Conservation (phyloP, 169 alveolate genomes). For the Theileria equi region DNA sequence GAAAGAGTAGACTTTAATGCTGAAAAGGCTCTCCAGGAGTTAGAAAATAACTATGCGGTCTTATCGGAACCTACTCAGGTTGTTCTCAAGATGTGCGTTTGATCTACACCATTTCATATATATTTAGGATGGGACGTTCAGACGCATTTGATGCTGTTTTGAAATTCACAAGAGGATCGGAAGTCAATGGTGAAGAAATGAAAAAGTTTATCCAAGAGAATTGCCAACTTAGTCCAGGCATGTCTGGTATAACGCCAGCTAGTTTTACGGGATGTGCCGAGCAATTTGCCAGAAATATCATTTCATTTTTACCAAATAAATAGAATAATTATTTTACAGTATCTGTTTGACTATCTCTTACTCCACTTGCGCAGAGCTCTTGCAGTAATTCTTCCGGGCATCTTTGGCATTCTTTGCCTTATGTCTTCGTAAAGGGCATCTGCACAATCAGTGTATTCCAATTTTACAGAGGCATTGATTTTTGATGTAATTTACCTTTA, state of each 20-base stretch:
- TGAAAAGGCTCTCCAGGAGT: constrained; percentile 70
- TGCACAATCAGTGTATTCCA: neutral
- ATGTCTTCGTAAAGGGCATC: constrained; percentile 78
- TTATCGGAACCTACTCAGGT: constrained; percentile 93
- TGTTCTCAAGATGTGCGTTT: constrained; percentile 77
- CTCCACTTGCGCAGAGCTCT: constrained; percentile 80
- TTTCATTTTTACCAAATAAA: constrained; percentile 9
- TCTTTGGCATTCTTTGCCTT: constrained; percentile 82
- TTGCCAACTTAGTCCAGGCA: constrained; percentile 11
- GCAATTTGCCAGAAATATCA: constrained; percentile 26
- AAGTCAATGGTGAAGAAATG: constrained; percentile 52
- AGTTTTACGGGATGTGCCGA: constrained; percentile 45
- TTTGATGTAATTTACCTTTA: constrained; percentile 53
- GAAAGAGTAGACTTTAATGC: constrained; percentile 75
- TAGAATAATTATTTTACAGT: neutral
- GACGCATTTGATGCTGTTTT: constrained; percentile 72
- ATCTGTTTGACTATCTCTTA: constrained; percentile 59
- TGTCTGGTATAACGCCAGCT: constrained; percentile 22
- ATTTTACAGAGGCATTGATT: neutral
- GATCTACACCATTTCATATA: neutral
- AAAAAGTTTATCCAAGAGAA: constrained; percentile 39
- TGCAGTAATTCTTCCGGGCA: constrained; percentile 84
- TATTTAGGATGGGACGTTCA: constrained; percentile 44
- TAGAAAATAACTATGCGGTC: constrained; percentile 87
- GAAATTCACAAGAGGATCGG: constrained; percentile 61